These are phyloP conservation scores for Auriscalpium orientale DNA, from an alignment of 768 basidiomycete species.

Conservation along the genomic window DNA sequence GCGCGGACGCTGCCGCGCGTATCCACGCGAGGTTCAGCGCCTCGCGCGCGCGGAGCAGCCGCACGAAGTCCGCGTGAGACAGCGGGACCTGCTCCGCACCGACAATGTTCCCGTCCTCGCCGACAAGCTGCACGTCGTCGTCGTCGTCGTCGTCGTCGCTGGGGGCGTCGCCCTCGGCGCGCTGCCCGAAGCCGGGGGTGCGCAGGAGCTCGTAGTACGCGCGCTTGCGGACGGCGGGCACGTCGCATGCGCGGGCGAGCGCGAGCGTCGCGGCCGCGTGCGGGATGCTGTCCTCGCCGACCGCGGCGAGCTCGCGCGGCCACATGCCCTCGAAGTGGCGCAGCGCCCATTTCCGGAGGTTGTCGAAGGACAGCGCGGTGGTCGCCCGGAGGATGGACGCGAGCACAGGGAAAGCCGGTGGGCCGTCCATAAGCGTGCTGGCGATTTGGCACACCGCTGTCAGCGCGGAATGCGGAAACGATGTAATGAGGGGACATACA, in stretches of 20 bases:
- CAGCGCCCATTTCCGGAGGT: conserved; percentile 23
- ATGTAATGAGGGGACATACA: conserved; percentile 20
- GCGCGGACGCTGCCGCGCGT: conserved; percentile 7
- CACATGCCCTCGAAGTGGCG: conserved; percentile 26
- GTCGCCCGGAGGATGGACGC: conserved; percentile 30
- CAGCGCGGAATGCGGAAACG: background rate
- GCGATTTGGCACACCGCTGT: background rate
- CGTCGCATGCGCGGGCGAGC: conserved; percentile 23
- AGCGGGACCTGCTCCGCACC: background rate
- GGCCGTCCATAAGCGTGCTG: conserved; percentile 19
- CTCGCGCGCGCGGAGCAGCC: conserved; percentile 19
- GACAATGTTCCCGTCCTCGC: background rate
- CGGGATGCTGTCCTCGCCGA: conserved; percentile 12
- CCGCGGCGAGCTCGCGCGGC: conserved; percentile 17
- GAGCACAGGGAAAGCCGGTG: conserved; percentile 23
- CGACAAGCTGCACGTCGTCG: background rate
- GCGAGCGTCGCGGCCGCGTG: conserved; percentile 25
- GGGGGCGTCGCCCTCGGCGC: background rate
- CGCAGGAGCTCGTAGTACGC: conserved; percentile 36
- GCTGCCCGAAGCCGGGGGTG: conserved; percentile 22
- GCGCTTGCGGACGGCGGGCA: conserved; percentile 24
- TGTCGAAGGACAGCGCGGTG: conserved; percentile 25
- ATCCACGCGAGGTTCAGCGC: conserved; percentile 18
- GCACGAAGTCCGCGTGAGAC: conserved; percentile 14
- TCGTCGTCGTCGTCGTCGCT: background rate